Percentiles rank a stretch among this genome's conserved stretches.
These are phyloP conservation scores for Acacia melanoxylon DNA, from an alignment of 306 rosid genomes.

Conservation along the genomic window DNA sequence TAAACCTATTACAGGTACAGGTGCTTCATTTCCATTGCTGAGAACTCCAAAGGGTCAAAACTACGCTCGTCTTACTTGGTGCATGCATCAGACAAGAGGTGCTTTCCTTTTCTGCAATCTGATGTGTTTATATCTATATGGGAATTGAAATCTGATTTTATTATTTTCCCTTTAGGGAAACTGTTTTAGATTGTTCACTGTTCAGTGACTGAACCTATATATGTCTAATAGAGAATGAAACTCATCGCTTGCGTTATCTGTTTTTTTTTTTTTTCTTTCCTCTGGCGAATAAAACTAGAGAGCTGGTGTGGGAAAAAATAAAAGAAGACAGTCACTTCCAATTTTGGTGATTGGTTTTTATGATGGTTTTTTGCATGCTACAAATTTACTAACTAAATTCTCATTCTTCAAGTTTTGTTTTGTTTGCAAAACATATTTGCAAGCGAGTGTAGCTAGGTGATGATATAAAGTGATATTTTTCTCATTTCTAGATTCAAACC, in stretches of 20 bases:
- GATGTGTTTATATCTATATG: neutral
- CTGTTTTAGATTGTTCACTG: constrained; percentile 5
- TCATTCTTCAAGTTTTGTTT: neutral
- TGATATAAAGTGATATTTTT: no score
- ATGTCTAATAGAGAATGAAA: neutral
- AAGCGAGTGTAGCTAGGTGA: neutral
- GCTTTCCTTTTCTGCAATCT: neutral
- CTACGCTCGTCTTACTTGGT: constrained; percentile 35
- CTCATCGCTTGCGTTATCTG: neutral
- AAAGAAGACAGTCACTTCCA: neutral
- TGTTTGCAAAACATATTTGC: neutral
- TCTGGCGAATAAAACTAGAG: neutral
- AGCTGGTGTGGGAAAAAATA: neutral
- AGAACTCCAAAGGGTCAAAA: constrained; percentile 32
- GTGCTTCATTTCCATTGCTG: constrained; percentile 39
- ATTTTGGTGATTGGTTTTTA: neutral
- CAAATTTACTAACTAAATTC: neutral
- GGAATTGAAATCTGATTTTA: neutral
- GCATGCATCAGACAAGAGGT: constrained; percentile 53
- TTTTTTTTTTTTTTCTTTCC: neutral
- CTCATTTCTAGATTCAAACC: neutral
- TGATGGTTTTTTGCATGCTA: neutral
- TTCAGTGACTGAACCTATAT: neutral
- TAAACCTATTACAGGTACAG: neutral
- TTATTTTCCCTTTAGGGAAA: neutral